Base-by-base conservation (phyloP, 2,329 filamentous ascomycete genomes). In the Penicillium vulpinum region DNA sequence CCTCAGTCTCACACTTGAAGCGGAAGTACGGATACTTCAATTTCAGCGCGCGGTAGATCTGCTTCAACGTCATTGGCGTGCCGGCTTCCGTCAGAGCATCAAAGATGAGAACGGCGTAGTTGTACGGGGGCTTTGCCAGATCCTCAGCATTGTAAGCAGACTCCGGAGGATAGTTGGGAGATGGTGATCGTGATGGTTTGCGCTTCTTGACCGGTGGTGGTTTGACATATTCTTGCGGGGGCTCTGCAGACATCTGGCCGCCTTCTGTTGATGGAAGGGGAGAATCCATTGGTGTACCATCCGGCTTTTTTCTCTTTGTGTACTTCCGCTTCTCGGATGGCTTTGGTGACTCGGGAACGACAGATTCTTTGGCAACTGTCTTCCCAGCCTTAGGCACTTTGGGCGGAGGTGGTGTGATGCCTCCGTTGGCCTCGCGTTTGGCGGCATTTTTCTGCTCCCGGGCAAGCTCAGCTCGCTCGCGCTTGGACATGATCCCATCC, bases 401-500 rank as follows among this genome's bases (percentile, higher is more conserved):
- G 24, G 41, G 50, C 4, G 73, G 71, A 29, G 77, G 76, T 16
- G 77, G 76, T 35, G 77, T 78, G 33, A 75, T 71, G 51, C 76
- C 77, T 29, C 78, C 78, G 59, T 79, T 78, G n/a, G 75, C 75
- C 62, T 80, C 75, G 33, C 77, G 75, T 57, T 73, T 77, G 24
- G 77, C 77, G 40, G 77, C 77, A 59, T 82, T 71, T 63, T 83
- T 84, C 55, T 78, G 77, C 56, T 82, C 79, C 59, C 80, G 80
- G 54, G 81, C 78, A 63, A 83, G 73, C 61, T 82, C 78, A 24
- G 81, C 80, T 58, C 81, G 76, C 68, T 87, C 85, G 47, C 85
- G 81, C 66, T 87, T 88, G 5, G 85, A 88, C 79, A 88, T 85
- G 66, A 87, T 81, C 21, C 85, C 85, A 66, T 88, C 85, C 73